A percentile compares a stretch with the other conserved stretches of the same genome.
Conservation (phyloP, 2,329 filamentous ascomycete genomes). For the Ophiocordyceps camponoti-leonardi region DNA sequence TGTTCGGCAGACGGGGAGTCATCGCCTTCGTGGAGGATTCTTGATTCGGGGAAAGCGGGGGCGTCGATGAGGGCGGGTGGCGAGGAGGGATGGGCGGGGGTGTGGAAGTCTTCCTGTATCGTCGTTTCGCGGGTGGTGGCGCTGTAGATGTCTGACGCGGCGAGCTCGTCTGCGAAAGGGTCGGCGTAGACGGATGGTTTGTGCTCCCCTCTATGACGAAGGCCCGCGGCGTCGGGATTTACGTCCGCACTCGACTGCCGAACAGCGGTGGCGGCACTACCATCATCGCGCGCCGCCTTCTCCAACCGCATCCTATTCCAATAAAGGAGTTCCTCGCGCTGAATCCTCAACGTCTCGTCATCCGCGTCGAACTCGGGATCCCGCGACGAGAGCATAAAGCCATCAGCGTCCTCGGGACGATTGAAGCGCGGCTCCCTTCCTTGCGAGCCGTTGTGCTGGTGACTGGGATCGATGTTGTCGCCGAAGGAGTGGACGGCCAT, state of each 20-base stretch:
- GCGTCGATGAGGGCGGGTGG: constrained; percentile 17
- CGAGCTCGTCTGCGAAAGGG: constrained; percentile 40
- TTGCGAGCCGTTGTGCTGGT: constrained; percentile 3
- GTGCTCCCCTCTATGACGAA: constrained; percentile 28
- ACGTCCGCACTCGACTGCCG: constrained; percentile 24
- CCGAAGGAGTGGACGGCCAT: constrained; percentile 41
- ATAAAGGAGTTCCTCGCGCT: constrained; percentile 47
- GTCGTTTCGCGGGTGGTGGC: constrained; percentile 27
- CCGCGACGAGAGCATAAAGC: constrained; percentile 40
- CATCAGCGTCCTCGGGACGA: constrained; percentile 47
- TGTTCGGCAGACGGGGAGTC: constrained; percentile 34
- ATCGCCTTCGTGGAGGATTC: constrained; percentile 15
- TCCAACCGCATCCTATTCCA: constrained; percentile 42
- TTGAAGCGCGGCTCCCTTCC: constrained; percentile 47
- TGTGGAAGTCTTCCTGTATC: constrained; percentile 6
- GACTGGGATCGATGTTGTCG: constrained; percentile 33
- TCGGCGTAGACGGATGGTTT: constrained; percentile 25
- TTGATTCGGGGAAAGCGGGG: not conserved
- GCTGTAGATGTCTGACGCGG: constrained; percentile 38
- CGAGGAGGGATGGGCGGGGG: constrained; percentile 8
- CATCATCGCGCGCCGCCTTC: constrained; percentile 11
- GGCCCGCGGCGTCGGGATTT: constrained; percentile 21
- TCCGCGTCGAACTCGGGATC: constrained; percentile 41
- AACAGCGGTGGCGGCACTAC: not conserved
- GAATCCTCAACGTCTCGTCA: constrained; percentile 40